These are phyloP conservation scores for Mucor indicus DNA, from an alignment of 371 early-diverging fungal genomes.

Conservation along the genomic window DNA sequence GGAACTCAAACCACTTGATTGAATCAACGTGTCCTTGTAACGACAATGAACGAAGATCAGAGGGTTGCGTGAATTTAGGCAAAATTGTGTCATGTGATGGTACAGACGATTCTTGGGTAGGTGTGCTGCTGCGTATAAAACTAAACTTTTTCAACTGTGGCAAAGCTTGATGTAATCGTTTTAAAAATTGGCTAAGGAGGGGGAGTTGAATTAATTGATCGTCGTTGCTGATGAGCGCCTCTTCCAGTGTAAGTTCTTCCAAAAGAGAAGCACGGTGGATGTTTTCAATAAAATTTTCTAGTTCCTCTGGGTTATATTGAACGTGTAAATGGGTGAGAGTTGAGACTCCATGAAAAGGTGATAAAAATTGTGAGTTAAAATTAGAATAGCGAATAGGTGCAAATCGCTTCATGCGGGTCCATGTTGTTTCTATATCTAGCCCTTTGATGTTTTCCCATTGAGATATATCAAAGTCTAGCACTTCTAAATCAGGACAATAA, in stretches of 20 bases:
- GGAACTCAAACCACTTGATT: constrained; percentile 15
- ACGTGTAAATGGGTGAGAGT: constrained; percentile 8
- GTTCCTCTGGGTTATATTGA: not conserved
- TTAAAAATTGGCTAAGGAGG: not conserved
- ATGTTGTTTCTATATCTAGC: not conserved
- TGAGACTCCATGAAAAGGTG: not conserved
- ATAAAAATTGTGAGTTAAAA: not conserved
- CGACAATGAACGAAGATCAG: constrained; percentile 1
- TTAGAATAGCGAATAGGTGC: constrained; percentile 2
- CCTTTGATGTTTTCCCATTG: constrained; percentile 5
- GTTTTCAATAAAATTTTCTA: not conserved
- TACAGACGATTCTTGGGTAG: constrained; percentile 4
- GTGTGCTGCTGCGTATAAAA: constrained; percentile 7
- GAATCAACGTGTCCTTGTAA: constrained; percentile 12
- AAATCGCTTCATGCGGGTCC: constrained; percentile 5
- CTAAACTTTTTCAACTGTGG: not conserved
- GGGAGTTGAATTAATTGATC: not conserved
- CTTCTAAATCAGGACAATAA: constrained; percentile 14
- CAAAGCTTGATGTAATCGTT: constrained; percentile 5
- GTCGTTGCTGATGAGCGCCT: not conserved
- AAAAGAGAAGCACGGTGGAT: not conserved
- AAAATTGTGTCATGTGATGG: not conserved
- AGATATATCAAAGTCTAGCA: constrained; percentile 8
- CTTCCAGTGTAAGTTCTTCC: constrained; percentile 4
- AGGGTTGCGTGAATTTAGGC: too few species aligned